phyloP scores from a whole-genome alignment of 2,329 filamentous ascomycete genomes.

The Nemania bipapillata region DNA sequence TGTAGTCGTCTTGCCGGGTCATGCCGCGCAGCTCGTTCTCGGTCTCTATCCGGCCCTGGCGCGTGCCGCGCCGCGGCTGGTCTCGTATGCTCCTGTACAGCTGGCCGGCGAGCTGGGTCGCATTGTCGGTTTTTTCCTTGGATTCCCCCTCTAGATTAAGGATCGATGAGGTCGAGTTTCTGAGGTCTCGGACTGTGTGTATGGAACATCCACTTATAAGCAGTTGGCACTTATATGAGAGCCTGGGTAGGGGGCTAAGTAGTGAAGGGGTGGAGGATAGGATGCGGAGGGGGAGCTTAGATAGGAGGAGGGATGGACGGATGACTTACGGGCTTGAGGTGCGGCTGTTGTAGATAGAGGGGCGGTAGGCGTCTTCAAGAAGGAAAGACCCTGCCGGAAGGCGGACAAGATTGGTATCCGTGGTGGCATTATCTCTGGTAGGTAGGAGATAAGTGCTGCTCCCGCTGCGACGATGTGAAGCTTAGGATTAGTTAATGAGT shows the following conservation, averaged over 20 bases:
- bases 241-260: not conserved
- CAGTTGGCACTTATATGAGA: not conserved
- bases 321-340: constrained; percentile 41
- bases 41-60: constrained; percentile 4
- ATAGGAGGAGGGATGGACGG: not conserved
- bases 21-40: constrained; percentile 55
- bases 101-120: constrained; percentile 33
- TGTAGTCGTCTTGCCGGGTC: constrained; percentile 62
- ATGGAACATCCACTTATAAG: not conserved
- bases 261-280: not conserved
- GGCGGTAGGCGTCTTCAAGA: constrained; percentile 41
- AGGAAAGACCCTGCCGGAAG: constrained; percentile 42
- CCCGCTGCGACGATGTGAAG: constrained; percentile 9
- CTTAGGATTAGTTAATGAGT: constrained; percentile 1
- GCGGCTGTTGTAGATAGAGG: constrained; percentile 45
- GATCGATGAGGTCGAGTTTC: constrained; percentile 39
- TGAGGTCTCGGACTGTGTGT: constrained; percentile 39
- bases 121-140: constrained; percentile 9
- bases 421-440: constrained; percentile 55
- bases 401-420: constrained; percentile 51
- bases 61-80: not conserved
- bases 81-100: constrained; percentile 35
- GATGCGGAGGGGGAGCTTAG: not conserved
- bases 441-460: constrained; percentile 29
- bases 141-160: constrained; percentile 42